Evolutionary conservation across 495 filamentous ascomycete species (phyloP).

Genomic region (Astrocystis sublimbata): DNA sequence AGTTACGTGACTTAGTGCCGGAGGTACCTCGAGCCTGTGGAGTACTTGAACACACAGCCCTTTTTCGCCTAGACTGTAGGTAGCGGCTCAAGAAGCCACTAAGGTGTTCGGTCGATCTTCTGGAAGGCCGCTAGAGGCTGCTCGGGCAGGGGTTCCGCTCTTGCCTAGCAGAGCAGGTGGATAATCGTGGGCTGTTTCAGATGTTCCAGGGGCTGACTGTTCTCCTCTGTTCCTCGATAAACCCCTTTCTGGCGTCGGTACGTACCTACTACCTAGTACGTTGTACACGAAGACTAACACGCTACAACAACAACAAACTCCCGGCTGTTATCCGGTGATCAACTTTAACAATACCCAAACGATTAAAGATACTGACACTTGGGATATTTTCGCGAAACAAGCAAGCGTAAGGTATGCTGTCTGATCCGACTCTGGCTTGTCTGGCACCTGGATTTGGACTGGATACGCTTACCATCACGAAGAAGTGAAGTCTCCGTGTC

Average conservation of each 20-base stretch:
- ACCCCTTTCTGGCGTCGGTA: not conserved
- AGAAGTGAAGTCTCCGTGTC: not conserved
- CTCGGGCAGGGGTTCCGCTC: not conserved
- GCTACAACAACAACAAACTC: no score
- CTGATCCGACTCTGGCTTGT: no score
- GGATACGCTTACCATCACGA: not conserved
- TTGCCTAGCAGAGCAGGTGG: not conserved
- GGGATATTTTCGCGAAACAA: no score
- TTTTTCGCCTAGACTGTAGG: slow-evolving; percentile 15
- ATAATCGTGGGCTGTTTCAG: slow-evolving; percentile 9
- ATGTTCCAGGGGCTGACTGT: slow-evolving; percentile 10
- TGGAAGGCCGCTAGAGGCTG: slow-evolving; percentile 16
- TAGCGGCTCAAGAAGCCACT: not conserved
- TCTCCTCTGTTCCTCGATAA: slow-evolving; percentile 12
- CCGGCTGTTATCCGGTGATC: no score
- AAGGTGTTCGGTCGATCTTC: slow-evolving; percentile 16
- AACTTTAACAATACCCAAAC: no score
- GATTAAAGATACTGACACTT: no score
- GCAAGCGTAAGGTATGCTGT: no score
- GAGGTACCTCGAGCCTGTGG: no score
- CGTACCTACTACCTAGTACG: not conserved
- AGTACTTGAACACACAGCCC: slow-evolving; percentile 6
- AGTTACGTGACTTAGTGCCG: no score
- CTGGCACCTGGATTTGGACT: no score
- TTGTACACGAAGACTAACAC: no score